phyloP scores from a whole-genome alignment of 169 alveolate species.

The Theileria parva region DNA sequence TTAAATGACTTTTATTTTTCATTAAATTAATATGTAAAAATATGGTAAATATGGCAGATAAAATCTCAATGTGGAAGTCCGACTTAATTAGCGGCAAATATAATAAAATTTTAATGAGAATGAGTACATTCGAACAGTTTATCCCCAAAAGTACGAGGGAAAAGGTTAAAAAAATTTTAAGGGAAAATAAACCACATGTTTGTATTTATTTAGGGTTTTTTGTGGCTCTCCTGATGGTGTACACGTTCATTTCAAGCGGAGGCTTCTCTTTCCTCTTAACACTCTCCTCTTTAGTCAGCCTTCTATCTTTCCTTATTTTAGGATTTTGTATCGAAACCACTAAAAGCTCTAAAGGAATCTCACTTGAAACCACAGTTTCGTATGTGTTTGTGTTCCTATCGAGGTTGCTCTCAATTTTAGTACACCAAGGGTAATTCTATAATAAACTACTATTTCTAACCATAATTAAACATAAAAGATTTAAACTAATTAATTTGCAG shows the following conservation, averaged over 20 bases:
- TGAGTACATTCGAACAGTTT: conserved; percentile 22
- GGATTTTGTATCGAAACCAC: conserved; percentile 80
- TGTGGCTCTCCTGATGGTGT: conserved; percentile 77
- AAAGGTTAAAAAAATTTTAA: conserved; percentile 17
- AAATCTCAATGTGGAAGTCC: conserved; percentile 2
- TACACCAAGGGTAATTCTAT: conserved; percentile 85
- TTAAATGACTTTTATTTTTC: neutral
- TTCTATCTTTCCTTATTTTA: conserved; percentile 88
- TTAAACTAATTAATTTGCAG: conserved; percentile 36
- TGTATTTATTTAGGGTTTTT: conserved; percentile 48
- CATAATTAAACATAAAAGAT: neutral
- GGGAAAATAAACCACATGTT: conserved; percentile 46
- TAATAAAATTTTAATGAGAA: neutral
- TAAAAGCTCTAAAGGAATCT: conserved; percentile 86
- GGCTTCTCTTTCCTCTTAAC: conserved; percentile 91
- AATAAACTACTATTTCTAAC: neutral
- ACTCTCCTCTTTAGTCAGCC: conserved; percentile 85
- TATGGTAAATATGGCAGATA: neutral
- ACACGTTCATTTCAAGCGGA: conserved; percentile 85
- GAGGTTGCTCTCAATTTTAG: conserved; percentile 86
- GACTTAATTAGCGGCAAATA: neutral
- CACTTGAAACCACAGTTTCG: conserved; percentile 85
- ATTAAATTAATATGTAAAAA: conserved; percentile 5
- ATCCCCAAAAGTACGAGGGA: conserved; percentile 29
- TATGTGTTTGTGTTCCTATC: conserved; percentile 82